These are phyloP conservation scores for Tripidium arundinaceum DNA, from an alignment of 202 grass and related monocot genomes.

Conservation along the genomic window DNA sequence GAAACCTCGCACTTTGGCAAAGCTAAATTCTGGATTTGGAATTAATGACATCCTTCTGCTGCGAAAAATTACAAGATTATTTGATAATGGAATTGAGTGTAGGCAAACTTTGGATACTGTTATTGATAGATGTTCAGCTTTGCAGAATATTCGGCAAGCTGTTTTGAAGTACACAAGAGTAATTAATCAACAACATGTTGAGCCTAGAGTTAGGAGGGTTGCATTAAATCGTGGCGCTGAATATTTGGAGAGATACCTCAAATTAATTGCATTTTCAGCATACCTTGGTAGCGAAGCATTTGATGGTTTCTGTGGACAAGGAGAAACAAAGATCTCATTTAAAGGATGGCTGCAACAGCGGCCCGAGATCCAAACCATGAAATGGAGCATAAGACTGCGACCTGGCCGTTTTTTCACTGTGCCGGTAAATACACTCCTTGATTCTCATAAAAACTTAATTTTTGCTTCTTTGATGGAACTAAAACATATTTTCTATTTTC, in stretches of 20 bases:
- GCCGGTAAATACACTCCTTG: slow-evolving; percentile 61
- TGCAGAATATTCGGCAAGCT: slow-evolving; percentile 97
- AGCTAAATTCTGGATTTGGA: slow-evolving; percentile 52
- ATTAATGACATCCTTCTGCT: slow-evolving; percentile 94
- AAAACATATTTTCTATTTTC: slow-evolving; percentile 36
- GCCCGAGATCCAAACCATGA: slow-evolving; percentile 96
- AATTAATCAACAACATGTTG: slow-evolving; percentile 90
- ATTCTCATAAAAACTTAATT: slow-evolving; percentile 24
- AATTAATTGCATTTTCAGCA: slow-evolving; percentile 96
- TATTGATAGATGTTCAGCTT: slow-evolving; percentile 88
- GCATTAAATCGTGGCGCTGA: slow-evolving; percentile 92
- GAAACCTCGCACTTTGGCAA: slow-evolving; percentile 42
- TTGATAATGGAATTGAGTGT: slow-evolving; percentile 88
- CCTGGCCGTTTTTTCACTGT: slow-evolving; percentile 91
- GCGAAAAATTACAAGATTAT: slow-evolving; percentile 87
- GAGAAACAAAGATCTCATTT: slow-evolving; percentile 71
- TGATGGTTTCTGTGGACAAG: slow-evolving; percentile 89
- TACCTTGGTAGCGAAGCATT: slow-evolving; percentile 96
- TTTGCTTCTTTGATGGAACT: slow-evolving; percentile 13
- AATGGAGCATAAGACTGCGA: slow-evolving; percentile 96
- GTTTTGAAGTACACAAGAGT: slow-evolving; percentile 88
- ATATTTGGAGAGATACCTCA: slow-evolving; percentile 96
- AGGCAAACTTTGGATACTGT: slow-evolving; percentile 80
- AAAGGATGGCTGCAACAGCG: slow-evolving; percentile 88
- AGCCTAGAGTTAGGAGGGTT: slow-evolving; percentile 88